Base-by-base conservation (phyloP, 768 basidiomycete genomes). In the Brasilioporus rufonigricans region DNA sequence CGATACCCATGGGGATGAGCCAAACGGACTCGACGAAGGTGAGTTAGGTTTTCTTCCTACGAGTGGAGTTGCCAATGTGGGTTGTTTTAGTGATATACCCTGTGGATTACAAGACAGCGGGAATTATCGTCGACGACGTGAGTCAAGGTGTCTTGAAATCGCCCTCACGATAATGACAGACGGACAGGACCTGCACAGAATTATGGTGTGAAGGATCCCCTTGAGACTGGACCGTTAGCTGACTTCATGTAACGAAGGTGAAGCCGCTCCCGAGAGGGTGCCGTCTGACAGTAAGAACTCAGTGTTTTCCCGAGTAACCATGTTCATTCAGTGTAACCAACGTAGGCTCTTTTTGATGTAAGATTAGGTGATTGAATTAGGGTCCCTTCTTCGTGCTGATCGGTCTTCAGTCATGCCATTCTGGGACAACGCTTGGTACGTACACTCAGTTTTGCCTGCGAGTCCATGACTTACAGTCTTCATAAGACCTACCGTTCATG, bases 11-110 rank as follows among this genome's bases (percentile, higher is more conserved):
- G 90, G 89, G 4, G 91, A 92, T 60, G 87, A 95, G 70, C 72
- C 77, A 0, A 88, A 91, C 61, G 93, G 93, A 8, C 81, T 74
- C 50, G 91, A 94, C 58, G 91, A 93, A 78, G 83, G 86, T 85
- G 23, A 0, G 58, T 31, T n/a, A 12, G 16, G n/a, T 14, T 35
- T 11, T 44, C 43, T 23, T 19, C 14, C 3, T 33, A 8, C 18
- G 2, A 19, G 8, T 2, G 27, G 8, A 4, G 9, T 39, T 32
- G 23, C 27, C 14, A 50, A 40, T 5, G 5, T 21, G 14, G 2
- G 2, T 35, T n/a, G 3, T 54, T 38, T 52, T 55, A 88, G 89
- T 86, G 24, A 95, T 98, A 61, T 98, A 85, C 66, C 97, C 96
- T 0, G 67, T 94, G 19, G 96, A 99, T 70, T 91, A 85, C 76